phyloP scores from a whole-genome alignment of 441 rosid species.

The Viola pubescens region DNA sequence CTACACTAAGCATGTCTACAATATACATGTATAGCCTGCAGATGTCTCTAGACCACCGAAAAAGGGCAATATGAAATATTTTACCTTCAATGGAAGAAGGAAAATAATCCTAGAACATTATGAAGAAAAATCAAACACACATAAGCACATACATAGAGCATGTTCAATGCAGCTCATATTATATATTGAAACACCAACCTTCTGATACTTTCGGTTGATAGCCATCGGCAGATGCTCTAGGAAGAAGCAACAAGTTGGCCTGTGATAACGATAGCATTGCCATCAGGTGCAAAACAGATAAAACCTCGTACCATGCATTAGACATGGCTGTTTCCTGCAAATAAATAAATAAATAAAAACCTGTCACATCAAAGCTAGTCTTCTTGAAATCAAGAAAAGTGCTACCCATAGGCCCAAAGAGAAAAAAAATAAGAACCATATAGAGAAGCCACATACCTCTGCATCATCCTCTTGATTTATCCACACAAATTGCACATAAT shows the following conservation, averaged over 20 bases:
- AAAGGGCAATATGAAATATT: too few species aligned
- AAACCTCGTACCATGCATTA: conserved; percentile 86
- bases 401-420: too few species aligned
- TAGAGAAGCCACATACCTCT: conserved; percentile 45
- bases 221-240: conserved; percentile 72
- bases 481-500: conserved; percentile 83
- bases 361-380: not conserved
- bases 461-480: conserved; percentile 86
- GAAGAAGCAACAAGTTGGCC: conserved; percentile 88
- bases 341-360: conserved; percentile 15
- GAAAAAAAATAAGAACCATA: not conserved
- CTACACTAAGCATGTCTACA: too few species aligned
- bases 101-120: too few species aligned
- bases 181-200: conserved; percentile 41
- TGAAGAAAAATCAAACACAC: not conserved
- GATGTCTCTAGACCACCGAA: too few species aligned
- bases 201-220: conserved; percentile 81
- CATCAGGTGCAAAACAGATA: conserved; percentile 97
- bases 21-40: too few species aligned
- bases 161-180: conserved; percentile 5
- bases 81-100: too few species aligned
- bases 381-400: too few species aligned
- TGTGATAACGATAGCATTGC: conserved; percentile 79
- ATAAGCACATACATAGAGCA: not conserved
- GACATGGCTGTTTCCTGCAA: conserved; percentile 86